phyloP scores from a whole-genome alignment of 2,329 filamentous ascomycete species.

The Trichoderma atroviride region DNA sequence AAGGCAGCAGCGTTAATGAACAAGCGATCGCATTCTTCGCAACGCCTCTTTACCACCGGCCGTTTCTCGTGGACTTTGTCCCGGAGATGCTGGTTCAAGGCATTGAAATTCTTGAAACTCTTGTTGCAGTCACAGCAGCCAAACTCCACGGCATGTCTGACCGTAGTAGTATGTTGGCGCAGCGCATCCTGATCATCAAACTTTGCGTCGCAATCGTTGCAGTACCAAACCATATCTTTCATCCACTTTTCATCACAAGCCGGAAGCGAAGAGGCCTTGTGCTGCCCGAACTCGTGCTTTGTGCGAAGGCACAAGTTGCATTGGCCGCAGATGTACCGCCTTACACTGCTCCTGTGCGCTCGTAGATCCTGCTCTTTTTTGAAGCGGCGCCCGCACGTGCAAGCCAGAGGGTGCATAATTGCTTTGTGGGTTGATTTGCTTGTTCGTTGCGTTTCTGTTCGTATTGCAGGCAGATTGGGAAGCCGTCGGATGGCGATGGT shows the following conservation, averaged over 20 bases:
- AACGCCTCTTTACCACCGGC: not conserved
- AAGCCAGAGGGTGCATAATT: not conserved
- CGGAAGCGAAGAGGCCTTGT: not conserved
- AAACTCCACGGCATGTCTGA: slow-evolving; percentile 10
- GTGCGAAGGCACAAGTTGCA: slow-evolving; percentile 7
- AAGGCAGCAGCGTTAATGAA: not conserved
- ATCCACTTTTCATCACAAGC: not conserved
- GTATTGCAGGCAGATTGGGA: not conserved
- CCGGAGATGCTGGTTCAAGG: slow-evolving; percentile 7
- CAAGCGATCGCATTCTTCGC: slow-evolving; percentile 3
- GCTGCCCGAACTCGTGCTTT: not conserved
- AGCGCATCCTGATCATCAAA: not conserved
- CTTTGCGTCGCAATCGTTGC: not conserved
- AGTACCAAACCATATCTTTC: not conserved
- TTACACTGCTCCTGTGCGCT: not conserved
- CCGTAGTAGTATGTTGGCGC: not conserved
- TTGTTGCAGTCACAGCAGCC: slow-evolving; percentile 23
- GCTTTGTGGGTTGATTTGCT: not conserved
- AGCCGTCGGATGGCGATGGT: not conserved
- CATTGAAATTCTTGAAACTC: not conserved
- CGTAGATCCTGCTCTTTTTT: not conserved
- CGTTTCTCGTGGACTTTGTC: not conserved
- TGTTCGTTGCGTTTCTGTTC: not conserved
- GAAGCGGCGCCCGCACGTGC: slow-evolving; percentile 4
- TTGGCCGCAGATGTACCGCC: not conserved